Percentiles rank a stretch among this genome's conserved stretches.
phyloP scores from a whole-genome alignment of 2,329 filamentous ascomycete species.

The Alternaria novae-zelandiae region DNA sequence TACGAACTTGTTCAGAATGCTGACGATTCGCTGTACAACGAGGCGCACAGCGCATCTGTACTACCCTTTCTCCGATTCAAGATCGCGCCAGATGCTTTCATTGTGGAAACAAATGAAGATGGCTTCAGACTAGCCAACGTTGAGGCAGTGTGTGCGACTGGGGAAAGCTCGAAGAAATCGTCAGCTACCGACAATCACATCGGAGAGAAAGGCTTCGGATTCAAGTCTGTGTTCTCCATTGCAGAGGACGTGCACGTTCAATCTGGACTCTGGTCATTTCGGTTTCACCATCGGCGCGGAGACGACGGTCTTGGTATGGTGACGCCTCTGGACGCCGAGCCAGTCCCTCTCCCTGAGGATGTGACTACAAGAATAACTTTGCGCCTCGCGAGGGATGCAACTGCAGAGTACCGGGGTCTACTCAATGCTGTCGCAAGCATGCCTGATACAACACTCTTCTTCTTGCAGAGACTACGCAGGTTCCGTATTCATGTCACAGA shows the following conservation, averaged over 20 bases:
- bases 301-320: conserved; percentile 61
- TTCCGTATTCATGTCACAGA: conserved; percentile 6
- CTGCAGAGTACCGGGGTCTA: conserved; percentile 5
- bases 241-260: conserved; percentile 49
- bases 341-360: conserved; percentile 1
- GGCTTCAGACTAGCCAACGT: conserved; percentile 49
- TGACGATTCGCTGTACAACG: conserved; percentile 48
- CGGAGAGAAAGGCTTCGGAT: conserved; percentile 49
- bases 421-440: conserved; percentile 9
- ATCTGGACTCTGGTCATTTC: conserved; percentile 49
- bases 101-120: conserved; percentile 55
- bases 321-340: conserved; percentile 46
- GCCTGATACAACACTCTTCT: conserved; percentile 20
- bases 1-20: conserved; percentile 52
- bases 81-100: conserved; percentile 37
- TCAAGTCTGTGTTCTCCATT: conserved; percentile 46
- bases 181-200: conserved; percentile 29
- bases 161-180: conserved; percentile 46
- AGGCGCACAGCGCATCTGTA: background rate
- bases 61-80: conserved; percentile 30
- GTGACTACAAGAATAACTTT: conserved; percentile 27
- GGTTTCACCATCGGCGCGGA: conserved; percentile 41
- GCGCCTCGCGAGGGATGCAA: conserved; percentile 2
- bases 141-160: conserved; percentile 47
- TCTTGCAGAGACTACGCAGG: conserved; percentile 14